Conservation (phyloP, 352 stramenopile species). For the Pythium sp. region DNA sequence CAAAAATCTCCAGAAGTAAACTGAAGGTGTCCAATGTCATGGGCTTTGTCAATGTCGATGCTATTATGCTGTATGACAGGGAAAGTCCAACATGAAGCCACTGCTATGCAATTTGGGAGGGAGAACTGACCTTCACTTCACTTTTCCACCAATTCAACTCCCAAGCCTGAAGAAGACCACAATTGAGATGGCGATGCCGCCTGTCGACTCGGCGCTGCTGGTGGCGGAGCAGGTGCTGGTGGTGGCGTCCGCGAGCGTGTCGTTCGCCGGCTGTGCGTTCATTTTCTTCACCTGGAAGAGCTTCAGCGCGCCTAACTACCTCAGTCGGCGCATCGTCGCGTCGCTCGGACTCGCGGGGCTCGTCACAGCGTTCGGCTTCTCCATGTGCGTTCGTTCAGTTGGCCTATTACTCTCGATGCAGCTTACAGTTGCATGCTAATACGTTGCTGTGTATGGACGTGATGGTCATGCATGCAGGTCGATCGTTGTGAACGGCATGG, state of each 20-base stretch:
- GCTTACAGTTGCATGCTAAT: not conserved
- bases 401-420: not conserved
- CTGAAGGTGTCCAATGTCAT: not conserved
- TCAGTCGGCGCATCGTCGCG: constrained; percentile 66
- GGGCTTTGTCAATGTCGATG: not conserved
- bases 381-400: constrained; percentile 31
- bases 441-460: not conserved
- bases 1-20: not conserved
- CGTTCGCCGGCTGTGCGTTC: constrained; percentile 65
- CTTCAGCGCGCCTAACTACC: constrained; percentile 60
- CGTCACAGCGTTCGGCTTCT: constrained; percentile 58
- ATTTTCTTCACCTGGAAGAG: constrained; percentile 70
- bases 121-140: not conserved
- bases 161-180: not conserved
- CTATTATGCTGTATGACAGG: not conserved
- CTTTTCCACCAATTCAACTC: not conserved
- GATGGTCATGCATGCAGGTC: constrained; percentile 29
- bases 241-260: constrained; percentile 49
- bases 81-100: not conserved
- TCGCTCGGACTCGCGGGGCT: constrained; percentile 65
- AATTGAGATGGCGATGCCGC: not conserved
- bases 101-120: not conserved
- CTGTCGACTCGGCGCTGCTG: constrained; percentile 17
- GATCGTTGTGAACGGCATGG: constrained; percentile 49
- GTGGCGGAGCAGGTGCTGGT: constrained; percentile 49